Conservation (phyloP, 1,284 basidiomycete species). For the Cryptococcus deneoformans region DNA sequence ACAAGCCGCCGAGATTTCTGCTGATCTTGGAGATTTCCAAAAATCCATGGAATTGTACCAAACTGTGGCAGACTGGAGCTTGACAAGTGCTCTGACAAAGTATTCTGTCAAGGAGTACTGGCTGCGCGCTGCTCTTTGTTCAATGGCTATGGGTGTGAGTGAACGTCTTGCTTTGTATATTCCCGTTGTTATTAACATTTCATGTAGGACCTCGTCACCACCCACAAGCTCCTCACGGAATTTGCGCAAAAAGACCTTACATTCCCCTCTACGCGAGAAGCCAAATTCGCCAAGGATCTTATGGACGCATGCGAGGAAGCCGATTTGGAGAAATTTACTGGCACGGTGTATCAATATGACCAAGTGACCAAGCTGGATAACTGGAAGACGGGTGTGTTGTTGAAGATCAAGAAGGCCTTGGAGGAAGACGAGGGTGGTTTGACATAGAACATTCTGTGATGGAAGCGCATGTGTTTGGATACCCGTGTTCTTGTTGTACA, state of each 20-base stretch:
- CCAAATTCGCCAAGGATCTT: slow-evolving; percentile 75
- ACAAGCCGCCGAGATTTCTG: slow-evolving; percentile 92
- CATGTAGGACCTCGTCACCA: slow-evolving; percentile 76
- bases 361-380: slow-evolving; percentile 86
- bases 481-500: neutral
- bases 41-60: slow-evolving; percentile 86
- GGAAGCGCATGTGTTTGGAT: neutral
- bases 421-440: slow-evolving; percentile 57
- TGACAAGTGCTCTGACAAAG: slow-evolving; percentile 84
- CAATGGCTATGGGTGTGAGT: slow-evolving; percentile 80
- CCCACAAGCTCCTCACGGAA: slow-evolving; percentile 69
- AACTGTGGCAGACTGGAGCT: slow-evolving; percentile 82
- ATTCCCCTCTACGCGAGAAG: slow-evolving; percentile 82
- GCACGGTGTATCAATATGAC: slow-evolving; percentile 78
- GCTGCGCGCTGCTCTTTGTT: slow-evolving; percentile 83
- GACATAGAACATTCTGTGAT: slow-evolving; percentile 33
- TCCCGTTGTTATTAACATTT: neutral
- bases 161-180: neutral
- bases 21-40: slow-evolving; percentile 79
- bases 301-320: slow-evolving; percentile 75
- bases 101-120: slow-evolving; percentile 99
- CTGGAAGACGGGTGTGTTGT: slow-evolving; percentile 87
- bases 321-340: slow-evolving; percentile 67
- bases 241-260: slow-evolving; percentile 72
- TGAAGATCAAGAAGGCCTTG: slow-evolving; percentile 81